Evolutionary conservation across 148 eudicot species (phyloP).

Genomic region (Amaranthus cruentus): DNA sequence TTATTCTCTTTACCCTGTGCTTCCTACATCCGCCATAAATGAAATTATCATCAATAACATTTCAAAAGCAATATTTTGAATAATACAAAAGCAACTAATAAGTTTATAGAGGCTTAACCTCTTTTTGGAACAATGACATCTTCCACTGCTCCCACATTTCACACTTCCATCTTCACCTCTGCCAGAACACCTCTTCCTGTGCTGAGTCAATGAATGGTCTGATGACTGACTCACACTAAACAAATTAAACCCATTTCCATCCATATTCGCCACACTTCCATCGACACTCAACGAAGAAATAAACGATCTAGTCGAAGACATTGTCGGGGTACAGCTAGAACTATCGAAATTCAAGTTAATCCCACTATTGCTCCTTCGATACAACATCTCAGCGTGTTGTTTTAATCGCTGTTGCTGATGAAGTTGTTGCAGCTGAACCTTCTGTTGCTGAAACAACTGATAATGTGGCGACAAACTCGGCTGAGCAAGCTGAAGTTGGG

Average conservation of each 20-base stretch:
- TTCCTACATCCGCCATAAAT: slow-evolving; percentile 44
- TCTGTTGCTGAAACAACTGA: slow-evolving; percentile 37
- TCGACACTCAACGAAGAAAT: slow-evolving; percentile 80
- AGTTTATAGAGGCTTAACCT: slow-evolving; percentile 39
- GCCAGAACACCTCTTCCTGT: slow-evolving; percentile 50
- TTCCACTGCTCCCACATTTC: slow-evolving; percentile 63
- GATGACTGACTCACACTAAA: slow-evolving; percentile 47
- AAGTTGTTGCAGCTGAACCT: slow-evolving; percentile 35
- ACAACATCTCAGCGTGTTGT: slow-evolving; percentile 61
- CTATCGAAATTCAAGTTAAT: slow-evolving; percentile 61
- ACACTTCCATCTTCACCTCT: slow-evolving; percentile 71
- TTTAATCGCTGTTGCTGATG: slow-evolving; percentile 53
- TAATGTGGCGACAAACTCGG: slow-evolving; percentile 28
- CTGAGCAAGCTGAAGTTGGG: slow-evolving; percentile 41
- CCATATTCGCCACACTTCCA: slow-evolving; percentile 71
- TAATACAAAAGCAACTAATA: slow-evolving; percentile 8
- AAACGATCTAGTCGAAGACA: slow-evolving; percentile 78
- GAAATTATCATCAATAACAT: slow-evolving; percentile 2
- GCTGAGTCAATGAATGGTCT: slow-evolving; percentile 49
- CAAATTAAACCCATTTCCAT: slow-evolving; percentile 51
- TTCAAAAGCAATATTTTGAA: neutral
- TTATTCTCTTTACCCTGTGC: slow-evolving; percentile 77
- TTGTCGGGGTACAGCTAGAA: slow-evolving; percentile 58
- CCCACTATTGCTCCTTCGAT: slow-evolving; percentile 55
- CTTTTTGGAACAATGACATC: slow-evolving; percentile 92